phyloP scores from a whole-genome alignment of 768 basidiomycete species.

The Cystobasidium tubakii region DNA sequence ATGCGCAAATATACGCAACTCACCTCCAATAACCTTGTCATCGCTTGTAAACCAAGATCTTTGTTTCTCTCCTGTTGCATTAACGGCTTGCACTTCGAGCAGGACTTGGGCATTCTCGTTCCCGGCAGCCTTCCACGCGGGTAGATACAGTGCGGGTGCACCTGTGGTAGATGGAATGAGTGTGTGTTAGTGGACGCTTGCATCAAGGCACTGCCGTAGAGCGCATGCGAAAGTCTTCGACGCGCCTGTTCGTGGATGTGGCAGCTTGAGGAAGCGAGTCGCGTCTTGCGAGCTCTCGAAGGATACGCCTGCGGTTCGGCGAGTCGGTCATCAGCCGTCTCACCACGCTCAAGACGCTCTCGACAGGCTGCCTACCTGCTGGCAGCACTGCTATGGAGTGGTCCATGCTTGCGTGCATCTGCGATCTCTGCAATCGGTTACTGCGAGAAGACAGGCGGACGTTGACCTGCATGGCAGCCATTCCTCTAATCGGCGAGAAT shows the following conservation, averaged over 20 bases:
- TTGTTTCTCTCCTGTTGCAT: conserved; percentile 30
- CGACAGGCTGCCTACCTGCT: neutral
- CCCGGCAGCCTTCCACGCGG: neutral
- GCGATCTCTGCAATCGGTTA: neutral
- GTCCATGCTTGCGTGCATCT: conserved; percentile 11
- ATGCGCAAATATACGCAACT: neutral
- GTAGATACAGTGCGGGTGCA: conserved; percentile 18
- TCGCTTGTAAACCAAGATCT: conserved; percentile 37
- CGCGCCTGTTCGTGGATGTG: conserved; percentile 37
- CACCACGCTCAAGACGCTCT: neutral
- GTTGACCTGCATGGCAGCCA: too few species aligned
- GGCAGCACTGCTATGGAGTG: conserved; percentile 32
- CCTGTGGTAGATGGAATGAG: neutral
- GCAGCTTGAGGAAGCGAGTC: conserved; percentile 35
- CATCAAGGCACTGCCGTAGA: neutral
- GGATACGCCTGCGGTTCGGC: neutral
- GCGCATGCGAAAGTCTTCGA: neutral
- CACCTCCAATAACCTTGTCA: conserved; percentile 30
- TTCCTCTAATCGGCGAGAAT: too few species aligned
- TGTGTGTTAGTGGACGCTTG: neutral
- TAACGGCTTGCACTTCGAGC: conserved; percentile 38
- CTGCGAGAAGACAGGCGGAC: too few species aligned
- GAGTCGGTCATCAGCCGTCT: neutral
- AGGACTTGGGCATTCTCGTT: conserved; percentile 7
- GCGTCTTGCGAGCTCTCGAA: neutral